Evolutionary conservation across 768 basidiomycete species (phyloP).

Genomic region (Suillus americanus): DNA sequence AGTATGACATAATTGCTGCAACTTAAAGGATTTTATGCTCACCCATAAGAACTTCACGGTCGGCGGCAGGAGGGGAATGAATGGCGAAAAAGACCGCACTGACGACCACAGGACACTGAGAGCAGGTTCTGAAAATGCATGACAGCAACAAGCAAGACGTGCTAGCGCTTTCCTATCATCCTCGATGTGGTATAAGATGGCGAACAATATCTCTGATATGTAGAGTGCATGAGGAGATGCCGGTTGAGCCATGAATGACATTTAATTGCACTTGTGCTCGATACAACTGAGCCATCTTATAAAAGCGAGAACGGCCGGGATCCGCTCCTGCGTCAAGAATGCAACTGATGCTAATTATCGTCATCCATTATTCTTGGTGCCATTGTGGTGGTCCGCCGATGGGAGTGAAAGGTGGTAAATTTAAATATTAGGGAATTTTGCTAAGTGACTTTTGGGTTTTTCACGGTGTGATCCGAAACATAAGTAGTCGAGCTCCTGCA

Average conservation of each 20-base stretch:
- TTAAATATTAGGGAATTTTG: not conserved
- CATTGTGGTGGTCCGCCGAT: not conserved
- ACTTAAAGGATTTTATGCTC: not conserved
- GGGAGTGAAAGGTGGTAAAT: not conserved
- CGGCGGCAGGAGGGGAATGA: slow-evolving; percentile 15
- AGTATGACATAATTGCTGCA: not conserved
- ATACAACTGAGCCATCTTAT: not conserved
- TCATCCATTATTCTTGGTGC: not conserved
- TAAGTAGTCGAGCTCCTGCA: too few relatives aligned
- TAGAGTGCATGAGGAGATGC: slow-evolving; percentile 7
- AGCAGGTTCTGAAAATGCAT: slow-evolving; percentile 9
- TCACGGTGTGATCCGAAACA: too few relatives aligned
- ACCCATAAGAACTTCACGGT: slow-evolving; percentile 14
- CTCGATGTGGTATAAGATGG: slow-evolving; percentile 11
- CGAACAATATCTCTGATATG: slow-evolving; percentile 16
- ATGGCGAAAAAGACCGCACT: slow-evolving; percentile 16
- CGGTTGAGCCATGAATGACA: not conserved
- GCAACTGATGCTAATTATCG: not conserved
- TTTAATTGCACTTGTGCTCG: not conserved
- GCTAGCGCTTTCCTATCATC: slow-evolving; percentile 13
- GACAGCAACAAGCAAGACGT: slow-evolving; percentile 13
- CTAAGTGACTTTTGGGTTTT: too few relatives aligned
- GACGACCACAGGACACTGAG: slow-evolving; percentile 19
- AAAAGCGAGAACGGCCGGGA: not conserved
- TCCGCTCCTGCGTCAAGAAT: not conserved